These are phyloP conservation scores for Mitragyna speciosa DNA, from an alignment of 257 asterid species.

Conservation along the genomic window DNA sequence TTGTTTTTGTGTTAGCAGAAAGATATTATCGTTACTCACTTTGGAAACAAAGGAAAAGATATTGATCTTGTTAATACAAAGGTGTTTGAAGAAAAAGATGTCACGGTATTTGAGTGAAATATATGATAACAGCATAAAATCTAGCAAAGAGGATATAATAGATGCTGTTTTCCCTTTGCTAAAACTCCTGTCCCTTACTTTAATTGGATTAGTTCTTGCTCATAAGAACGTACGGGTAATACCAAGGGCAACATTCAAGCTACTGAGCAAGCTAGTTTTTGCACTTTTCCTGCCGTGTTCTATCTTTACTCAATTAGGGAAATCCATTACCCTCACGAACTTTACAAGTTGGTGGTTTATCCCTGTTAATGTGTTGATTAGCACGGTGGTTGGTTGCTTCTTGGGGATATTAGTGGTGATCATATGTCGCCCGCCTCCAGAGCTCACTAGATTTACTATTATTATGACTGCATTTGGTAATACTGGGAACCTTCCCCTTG, in stretches of 20 bases:
- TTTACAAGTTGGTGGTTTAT: constrained; percentile 45
- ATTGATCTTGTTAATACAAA: background rate
- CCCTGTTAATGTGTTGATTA: constrained; percentile 41
- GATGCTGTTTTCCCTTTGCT: constrained; percentile 39
- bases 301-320: constrained; percentile 39
- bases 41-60: background rate
- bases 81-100: background rate
- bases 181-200: constrained; percentile 33
- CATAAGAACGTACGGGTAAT: constrained; percentile 27
- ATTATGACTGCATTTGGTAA: constrained; percentile 51
- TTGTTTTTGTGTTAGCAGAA: background rate
- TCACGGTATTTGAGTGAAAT: constrained; percentile 8
- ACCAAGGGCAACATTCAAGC: constrained; percentile 44
- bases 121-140: constrained; percentile 19
- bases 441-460: constrained; percentile 37
- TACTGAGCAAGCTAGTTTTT: constrained; percentile 45
- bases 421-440: constrained; percentile 39
- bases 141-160: constrained; percentile 21
- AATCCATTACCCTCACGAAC: constrained; percentile 32
- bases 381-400: constrained; percentile 33
- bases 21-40: background rate
- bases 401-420: constrained; percentile 38
- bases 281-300: constrained; percentile 48
- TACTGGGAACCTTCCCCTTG: constrained; percentile 42
- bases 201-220: constrained; percentile 34